phyloP scores from a whole-genome alignment of 106 monocot species.

The Dendrobium officinale region DNA sequence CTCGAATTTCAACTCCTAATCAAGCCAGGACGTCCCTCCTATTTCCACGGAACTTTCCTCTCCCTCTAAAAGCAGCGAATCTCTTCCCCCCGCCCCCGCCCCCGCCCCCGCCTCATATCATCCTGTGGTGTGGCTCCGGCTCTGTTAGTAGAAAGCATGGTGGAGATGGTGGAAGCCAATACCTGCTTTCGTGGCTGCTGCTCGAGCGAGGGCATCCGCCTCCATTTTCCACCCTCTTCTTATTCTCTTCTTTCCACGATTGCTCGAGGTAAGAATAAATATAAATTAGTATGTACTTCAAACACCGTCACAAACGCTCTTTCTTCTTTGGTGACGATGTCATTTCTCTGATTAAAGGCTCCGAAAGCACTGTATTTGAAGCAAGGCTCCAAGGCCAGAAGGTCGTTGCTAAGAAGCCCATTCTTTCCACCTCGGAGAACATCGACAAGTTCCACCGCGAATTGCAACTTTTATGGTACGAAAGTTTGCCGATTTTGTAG shows the following conservation, averaged over 20 bases:
- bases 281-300: not conserved
- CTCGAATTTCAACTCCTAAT: too few species aligned
- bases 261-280: slow-evolving; percentile 38
- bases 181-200: slow-evolving; percentile 91
- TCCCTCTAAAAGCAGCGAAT: too few species aligned
- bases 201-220: slow-evolving; percentile 52
- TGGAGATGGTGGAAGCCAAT: slow-evolving; percentile 32
- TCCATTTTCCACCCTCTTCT: slow-evolving; percentile 63
- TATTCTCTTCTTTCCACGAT: slow-evolving; percentile 64
- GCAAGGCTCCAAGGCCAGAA: slow-evolving; percentile 47
- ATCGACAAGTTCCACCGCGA: slow-evolving; percentile 89
- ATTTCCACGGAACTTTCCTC: too few species aligned
- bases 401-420: slow-evolving; percentile 88
- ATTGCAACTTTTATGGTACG: slow-evolving; percentile 71
- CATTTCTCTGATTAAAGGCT: slow-evolving; percentile 15
- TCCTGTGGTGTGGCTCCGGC: too few species aligned
- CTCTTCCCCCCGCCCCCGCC: too few species aligned
- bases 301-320: not conserved
- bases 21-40: too few species aligned
- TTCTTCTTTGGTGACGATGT: not conserved
- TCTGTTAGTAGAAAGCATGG: slow-evolving; percentile 7
- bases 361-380: slow-evolving; percentile 82
- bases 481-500: not conserved
- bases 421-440: slow-evolving; percentile 81
- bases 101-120: too few species aligned